Conservation (phyloP, 768 basidiomycete species). For the Brasilioporus rufonigricans region DNA sequence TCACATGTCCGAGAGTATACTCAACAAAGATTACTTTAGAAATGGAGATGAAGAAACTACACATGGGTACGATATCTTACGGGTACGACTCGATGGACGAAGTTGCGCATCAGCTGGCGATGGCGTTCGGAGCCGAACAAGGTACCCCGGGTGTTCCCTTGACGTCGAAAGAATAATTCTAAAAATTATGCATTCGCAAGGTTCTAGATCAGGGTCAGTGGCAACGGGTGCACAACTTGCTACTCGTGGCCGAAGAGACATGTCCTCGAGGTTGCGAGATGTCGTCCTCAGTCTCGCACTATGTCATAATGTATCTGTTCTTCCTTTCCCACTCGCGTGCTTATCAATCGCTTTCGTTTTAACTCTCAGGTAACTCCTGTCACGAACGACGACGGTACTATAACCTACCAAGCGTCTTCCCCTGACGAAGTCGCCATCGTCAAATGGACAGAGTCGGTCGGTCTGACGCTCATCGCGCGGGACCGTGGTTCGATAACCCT, state of each 20-base stretch:
- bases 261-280: slow-evolving; percentile 91
- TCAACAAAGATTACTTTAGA: slow-evolving; percentile 45
- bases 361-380: slow-evolving; percentile 90
- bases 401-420: slow-evolving; percentile 98
- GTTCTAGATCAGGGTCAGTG: slow-evolving; percentile 50
- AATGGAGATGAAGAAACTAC: slow-evolving; percentile 99
- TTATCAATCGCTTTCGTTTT: not conserved
- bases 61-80: slow-evolving; percentile 98
- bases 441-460: slow-evolving; percentile 94
- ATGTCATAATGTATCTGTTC: slow-evolving; percentile 82
- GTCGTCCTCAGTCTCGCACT: slow-evolving; percentile 90
- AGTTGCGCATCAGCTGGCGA: slow-evolving; percentile 85
- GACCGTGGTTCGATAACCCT: slow-evolving; percentile 91
- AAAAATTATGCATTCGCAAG: slow-evolving; percentile 32
- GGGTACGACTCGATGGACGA: slow-evolving; percentile 99
- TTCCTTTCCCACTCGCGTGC: not conserved
- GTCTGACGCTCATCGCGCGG: slow-evolving; percentile 82
- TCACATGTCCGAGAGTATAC: not conserved
- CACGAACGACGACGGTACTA: slow-evolving; percentile 87
- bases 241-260: slow-evolving; percentile 84
- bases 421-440: slow-evolving; percentile 99
- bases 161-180: not conserved
- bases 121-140: slow-evolving; percentile 75
- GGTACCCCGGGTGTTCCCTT: slow-evolving; percentile 32
- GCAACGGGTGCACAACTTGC: slow-evolving; percentile 82